These are phyloP conservation scores for Emericellopsis atlantica DNA, from an alignment of 2,329 filamentous ascomycete species.

Conservation along the genomic window DNA sequence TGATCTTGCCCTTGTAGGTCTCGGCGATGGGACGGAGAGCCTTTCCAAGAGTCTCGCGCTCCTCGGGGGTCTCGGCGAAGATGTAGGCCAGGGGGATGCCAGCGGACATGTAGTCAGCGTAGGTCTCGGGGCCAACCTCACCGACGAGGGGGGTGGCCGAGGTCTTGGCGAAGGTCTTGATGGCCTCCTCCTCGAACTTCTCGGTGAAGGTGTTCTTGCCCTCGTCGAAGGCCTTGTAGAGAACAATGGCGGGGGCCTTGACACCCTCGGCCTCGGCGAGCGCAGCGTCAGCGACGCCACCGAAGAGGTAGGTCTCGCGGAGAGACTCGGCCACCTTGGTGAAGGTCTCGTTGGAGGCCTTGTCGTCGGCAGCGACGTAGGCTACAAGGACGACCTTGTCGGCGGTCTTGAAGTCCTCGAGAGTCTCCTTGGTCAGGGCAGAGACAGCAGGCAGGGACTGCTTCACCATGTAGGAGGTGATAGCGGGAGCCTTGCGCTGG, in stretches of 20 bases:
- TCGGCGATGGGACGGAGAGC: constrained; percentile 76
- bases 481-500: constrained; percentile 72
- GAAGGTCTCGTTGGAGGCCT: constrained; percentile 80
- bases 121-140: constrained; percentile 94
- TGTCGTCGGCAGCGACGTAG: constrained; percentile 71
- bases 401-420: constrained; percentile 93
- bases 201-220: constrained; percentile 74
- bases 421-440: constrained; percentile 61
- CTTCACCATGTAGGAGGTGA: constrained; percentile 90
- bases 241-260: constrained; percentile 71
- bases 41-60: constrained; percentile 67
- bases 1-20: constrained; percentile 87
- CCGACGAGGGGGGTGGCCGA: constrained; percentile 83
- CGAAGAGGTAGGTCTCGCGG: constrained; percentile 88
- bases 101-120: constrained; percentile 85
- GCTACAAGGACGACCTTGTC: constrained; percentile 94
- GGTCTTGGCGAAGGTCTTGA: constrained; percentile 73
- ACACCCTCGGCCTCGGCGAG: constrained; percentile 86
- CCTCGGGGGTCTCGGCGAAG: constrained; percentile 84
- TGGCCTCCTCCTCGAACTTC: constrained; percentile 68
- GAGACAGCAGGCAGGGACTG: constrained; percentile 92
- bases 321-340: constrained; percentile 58
- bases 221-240: constrained; percentile 98
- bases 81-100: constrained; percentile 94
- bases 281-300: constrained; percentile 68